Evolutionary conservation across 2,329 filamentous ascomycete species (phyloP).

Genomic region (Arachnomyces sp.): DNA sequence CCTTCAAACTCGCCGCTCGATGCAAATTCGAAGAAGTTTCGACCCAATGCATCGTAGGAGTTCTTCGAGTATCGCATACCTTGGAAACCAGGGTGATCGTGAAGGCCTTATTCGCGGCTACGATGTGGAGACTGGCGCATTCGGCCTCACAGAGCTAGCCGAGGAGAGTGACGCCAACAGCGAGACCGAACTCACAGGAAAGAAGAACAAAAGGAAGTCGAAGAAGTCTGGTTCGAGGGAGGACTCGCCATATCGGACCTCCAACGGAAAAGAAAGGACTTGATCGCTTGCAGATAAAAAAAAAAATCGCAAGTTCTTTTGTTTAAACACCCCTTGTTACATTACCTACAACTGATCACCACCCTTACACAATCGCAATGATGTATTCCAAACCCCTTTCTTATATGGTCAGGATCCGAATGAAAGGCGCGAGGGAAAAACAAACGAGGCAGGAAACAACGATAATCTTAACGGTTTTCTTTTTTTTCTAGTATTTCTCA

Average conservation of each 20-base stretch:
- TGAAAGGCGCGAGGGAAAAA: no score
- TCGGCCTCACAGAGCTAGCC: conserved; percentile 69
- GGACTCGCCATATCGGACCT: background rate
- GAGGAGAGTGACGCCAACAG: conserved; percentile 64
- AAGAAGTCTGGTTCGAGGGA: background rate
- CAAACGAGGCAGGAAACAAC: background rate
- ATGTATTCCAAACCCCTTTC: no score
- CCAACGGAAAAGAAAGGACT: background rate
- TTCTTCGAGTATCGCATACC: conserved; percentile 53
- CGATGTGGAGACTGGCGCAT: conserved; percentile 70
- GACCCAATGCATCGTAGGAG: conserved; percentile 50
- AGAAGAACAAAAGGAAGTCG: background rate
- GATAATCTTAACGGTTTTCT: conserved; percentile 5
- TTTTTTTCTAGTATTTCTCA: background rate
- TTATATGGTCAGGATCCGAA: no score
- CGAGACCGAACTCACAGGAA: background rate
- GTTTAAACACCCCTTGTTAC: no score
- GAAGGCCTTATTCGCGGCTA: conserved; percentile 82
- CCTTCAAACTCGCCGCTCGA: conserved; percentile 81
- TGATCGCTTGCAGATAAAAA: no score
- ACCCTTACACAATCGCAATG: no score
- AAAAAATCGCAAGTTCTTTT: no score
- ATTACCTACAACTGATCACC: no score
- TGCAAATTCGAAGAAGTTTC: conserved; percentile 74
- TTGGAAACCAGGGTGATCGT: conserved; percentile 54